Evolutionary conservation across 1,284 basidiomycete species (phyloP).

Genomic region (Puccinia novopanici): DNA sequence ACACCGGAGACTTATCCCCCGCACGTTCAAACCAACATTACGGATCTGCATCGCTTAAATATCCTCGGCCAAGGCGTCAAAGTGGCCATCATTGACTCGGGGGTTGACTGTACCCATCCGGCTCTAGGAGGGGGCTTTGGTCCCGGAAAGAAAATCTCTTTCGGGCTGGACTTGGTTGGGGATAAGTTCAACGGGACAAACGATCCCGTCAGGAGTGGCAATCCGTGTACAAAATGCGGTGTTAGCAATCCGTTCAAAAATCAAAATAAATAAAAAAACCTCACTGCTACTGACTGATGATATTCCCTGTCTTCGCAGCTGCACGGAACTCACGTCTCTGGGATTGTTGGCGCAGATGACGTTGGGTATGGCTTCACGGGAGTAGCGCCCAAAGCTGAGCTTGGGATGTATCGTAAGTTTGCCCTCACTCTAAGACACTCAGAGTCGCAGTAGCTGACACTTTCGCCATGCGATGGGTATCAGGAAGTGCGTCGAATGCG

Average conservation of each 20-base stretch:
- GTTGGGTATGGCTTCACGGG: slow-evolving; percentile 33
- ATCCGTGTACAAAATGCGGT: slow-evolving; percentile 39
- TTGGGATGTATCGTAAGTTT: slow-evolving; percentile 47
- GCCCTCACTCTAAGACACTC: neutral
- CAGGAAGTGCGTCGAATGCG: slow-evolving; percentile 9
- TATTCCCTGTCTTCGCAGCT: neutral
- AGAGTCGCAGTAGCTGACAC: neutral
- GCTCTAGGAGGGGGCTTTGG: slow-evolving; percentile 69
- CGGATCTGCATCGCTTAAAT: slow-evolving; percentile 58
- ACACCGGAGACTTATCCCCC: slow-evolving; percentile 53
- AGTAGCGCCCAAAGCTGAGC: slow-evolving; percentile 41
- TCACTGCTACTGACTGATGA: neutral
- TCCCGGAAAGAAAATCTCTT: slow-evolving; percentile 66
- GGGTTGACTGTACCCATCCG: slow-evolving; percentile 68
- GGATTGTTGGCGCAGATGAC: slow-evolving; percentile 39
- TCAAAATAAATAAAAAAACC: neutral
- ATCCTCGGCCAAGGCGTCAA: slow-evolving; percentile 43
- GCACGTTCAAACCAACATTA: slow-evolving; percentile 65
- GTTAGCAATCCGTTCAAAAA: slow-evolving; percentile 10
- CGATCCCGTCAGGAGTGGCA: neutral
- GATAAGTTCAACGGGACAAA: slow-evolving; percentile 30
- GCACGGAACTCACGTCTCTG: slow-evolving; percentile 46
- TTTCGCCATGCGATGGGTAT: neutral
- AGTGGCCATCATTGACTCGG: slow-evolving; percentile 57
- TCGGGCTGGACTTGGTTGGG: slow-evolving; percentile 65